These are phyloP conservation scores for Blepharisma japonicum DNA, from an alignment of 73 alveolate species.

Conservation along the genomic window DNA sequence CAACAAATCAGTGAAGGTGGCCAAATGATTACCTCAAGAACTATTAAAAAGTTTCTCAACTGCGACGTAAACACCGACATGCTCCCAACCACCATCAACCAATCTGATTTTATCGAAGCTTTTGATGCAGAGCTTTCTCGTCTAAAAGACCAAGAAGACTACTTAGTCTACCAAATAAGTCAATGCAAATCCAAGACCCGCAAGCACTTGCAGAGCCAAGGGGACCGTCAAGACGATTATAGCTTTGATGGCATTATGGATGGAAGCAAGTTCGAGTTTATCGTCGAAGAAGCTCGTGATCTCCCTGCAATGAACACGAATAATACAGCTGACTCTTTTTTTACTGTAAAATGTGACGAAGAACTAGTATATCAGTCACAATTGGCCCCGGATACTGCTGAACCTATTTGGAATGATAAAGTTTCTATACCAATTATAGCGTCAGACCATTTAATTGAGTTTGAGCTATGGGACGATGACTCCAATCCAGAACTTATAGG, in stretches of 20 bases:
- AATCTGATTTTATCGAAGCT: constrained; percentile 21
- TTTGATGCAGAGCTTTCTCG: constrained; percentile 5
- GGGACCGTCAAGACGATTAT: not conserved
- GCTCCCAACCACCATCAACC: not conserved
- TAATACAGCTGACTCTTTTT: constrained; percentile 30
- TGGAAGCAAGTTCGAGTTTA: not conserved
- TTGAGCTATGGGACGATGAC: constrained; percentile 23
- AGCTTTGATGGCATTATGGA: not conserved
- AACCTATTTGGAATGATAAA: constrained; percentile 16
- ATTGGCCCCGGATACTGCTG: not conserved
- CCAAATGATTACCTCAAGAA: not conserved
- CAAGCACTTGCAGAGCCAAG: not conserved
- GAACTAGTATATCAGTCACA: constrained; percentile 7
- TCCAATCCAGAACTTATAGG: constrained; percentile 22
- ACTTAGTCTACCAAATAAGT: constrained; percentile 7
- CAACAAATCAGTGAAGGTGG: constrained; percentile 21
- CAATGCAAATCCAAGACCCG: constrained; percentile 5
- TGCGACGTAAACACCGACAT: constrained; percentile 19
- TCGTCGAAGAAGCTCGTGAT: constrained; percentile 27
- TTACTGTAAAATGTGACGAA: constrained; percentile 9
- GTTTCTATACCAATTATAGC: not conserved
- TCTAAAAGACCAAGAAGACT: constrained; percentile 24
- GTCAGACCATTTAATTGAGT: not conserved
- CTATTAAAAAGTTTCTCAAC: constrained; percentile 6
- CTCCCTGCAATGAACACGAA: constrained; percentile 35